Evolutionary conservation across 768 basidiomycete species (phyloP), one percentile per base, ranked within the genome.

Genomic region (Mycena vitilis): DNA sequence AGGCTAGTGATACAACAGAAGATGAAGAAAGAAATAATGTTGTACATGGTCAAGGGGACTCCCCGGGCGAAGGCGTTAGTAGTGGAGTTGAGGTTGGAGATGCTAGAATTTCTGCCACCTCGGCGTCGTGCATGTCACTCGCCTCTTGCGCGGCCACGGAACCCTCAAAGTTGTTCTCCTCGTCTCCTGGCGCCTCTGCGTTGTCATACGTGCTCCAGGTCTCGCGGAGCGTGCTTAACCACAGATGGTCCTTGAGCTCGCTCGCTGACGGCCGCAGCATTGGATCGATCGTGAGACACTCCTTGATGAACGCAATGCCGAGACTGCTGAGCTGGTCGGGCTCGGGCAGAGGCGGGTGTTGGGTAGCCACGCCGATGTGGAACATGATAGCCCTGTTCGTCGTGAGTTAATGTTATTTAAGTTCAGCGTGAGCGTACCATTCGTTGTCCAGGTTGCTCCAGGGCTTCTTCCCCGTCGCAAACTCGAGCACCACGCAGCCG

Each of bases 391-490:
- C 96, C 96, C 96, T 97, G 73, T 2, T 18, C 55, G 59, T 42
- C 25, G 63, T 65, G 9, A 64, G 48, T 60, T n/a, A 54, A 10
- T 3, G 52, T 40, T 42, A 54, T 12, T 56, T 48, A 51, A 61
- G 53, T 45, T 5, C n/a, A 30, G 60, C 37, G 4, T 7, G 36
- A 66, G 88, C 58, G 20, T 70, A 96, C 98, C 98, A 99, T 87
- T 99, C 98, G 73, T 99, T 99, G 78, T 99, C 98, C 48, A 97
- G 90, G 76, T 97, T 96, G 74, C 94, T 96, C 98, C 98, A 99
- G 0, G 98, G 98, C 75, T 98, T 97, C 76, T 92, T 91, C 0
- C 98, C 98, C 0, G 98, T 99, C 8, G 95, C 94, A 75, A 94
- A 95, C 78, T 99, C 96, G 37, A 99, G 87, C 16, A 99, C 91